phyloP scores from a whole-genome alignment of 169 alveolate species.

The Plasmodium vivax region DNA sequence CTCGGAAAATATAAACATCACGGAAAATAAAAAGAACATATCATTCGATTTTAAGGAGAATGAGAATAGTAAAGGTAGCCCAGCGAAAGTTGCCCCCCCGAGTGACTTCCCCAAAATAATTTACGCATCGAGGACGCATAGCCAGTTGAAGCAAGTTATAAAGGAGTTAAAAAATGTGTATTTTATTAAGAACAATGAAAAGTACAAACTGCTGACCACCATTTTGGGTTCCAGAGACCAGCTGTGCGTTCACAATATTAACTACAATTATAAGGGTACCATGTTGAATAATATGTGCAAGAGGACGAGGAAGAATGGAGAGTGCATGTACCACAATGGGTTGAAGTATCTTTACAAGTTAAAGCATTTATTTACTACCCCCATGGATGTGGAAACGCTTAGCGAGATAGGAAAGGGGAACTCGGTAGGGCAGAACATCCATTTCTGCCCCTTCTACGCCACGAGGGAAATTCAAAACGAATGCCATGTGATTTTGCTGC shows the following conservation, averaged over 20 bases:
- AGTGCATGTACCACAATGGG: slow-evolving; percentile 86
- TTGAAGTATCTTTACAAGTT: slow-evolving; percentile 75
- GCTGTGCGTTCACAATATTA: slow-evolving; percentile 89
- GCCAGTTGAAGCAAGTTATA: slow-evolving; percentile 91
- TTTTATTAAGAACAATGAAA: slow-evolving; percentile 82
- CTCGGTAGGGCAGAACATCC: slow-evolving; percentile 78
- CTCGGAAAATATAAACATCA: slow-evolving; percentile 66
- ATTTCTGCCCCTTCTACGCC: slow-evolving; percentile 94
- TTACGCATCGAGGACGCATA: slow-evolving; percentile 95
- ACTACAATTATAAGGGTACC: slow-evolving; percentile 84
- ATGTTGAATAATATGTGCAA: slow-evolving; percentile 84
- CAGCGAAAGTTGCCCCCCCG: slow-evolving; percentile 53
- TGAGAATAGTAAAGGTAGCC: slow-evolving; percentile 25
- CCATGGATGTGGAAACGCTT: slow-evolving; percentile 91
- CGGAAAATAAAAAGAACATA: slow-evolving; percentile 16
- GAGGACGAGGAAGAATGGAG: slow-evolving; percentile 81
- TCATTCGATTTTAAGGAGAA: slow-evolving; percentile 44
- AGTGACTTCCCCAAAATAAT: slow-evolving; percentile 79
- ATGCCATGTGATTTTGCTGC: slow-evolving; percentile 91
- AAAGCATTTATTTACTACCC: slow-evolving; percentile 82
- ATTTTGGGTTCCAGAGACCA: slow-evolving; percentile 93
- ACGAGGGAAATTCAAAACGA: slow-evolving; percentile 86
- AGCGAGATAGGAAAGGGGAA: slow-evolving; percentile 79
- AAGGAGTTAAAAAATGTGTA: slow-evolving; percentile 89
- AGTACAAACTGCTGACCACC: slow-evolving; percentile 84